These are phyloP conservation scores for Candolleomyces efflorescens DNA, from an alignment of 768 basidiomycete species.

Conservation along the genomic window DNA sequence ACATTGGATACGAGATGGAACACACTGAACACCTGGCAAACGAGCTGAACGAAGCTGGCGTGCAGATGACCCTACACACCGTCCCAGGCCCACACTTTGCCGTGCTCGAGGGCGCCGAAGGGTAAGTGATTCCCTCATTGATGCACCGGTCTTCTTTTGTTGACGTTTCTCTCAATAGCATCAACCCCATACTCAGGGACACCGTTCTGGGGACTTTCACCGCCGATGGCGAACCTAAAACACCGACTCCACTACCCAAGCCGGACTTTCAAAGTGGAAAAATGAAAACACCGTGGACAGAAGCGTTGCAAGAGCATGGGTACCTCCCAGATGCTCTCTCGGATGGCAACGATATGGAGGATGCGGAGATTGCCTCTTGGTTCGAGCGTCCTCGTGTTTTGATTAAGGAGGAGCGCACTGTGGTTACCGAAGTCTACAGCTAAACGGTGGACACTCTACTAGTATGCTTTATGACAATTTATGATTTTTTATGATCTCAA, in stretches of 20 bases:
- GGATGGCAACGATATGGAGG: background rate
- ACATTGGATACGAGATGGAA: slow-evolving; percentile 25
- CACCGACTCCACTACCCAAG: background rate
- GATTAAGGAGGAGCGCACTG: too few species aligned
- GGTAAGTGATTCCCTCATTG: slow-evolving; percentile 11
- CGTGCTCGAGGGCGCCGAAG: slow-evolving; percentile 18
- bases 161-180: background rate
- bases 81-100: slow-evolving; percentile 28
- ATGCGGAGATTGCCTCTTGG: background rate
- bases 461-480: too few species aligned
- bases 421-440: too few species aligned
- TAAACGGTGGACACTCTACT: too few species aligned
- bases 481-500: too few species aligned
- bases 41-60: slow-evolving; percentile 16
- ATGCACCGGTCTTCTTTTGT: background rate
- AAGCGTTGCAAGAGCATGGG: background rate
- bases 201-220: background rate
- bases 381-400: too few species aligned
- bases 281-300: slow-evolving; percentile 10
- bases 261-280: background rate
- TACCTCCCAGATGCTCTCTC: background rate
- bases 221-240: background rate
- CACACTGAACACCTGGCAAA: slow-evolving; percentile 16
- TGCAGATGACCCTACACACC: slow-evolving; percentile 16
- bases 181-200: slow-evolving; percentile 5